Conservation (phyloP, 2,329 filamentous ascomycete genomes). For the Colletotrichum liriopes region DNA sequence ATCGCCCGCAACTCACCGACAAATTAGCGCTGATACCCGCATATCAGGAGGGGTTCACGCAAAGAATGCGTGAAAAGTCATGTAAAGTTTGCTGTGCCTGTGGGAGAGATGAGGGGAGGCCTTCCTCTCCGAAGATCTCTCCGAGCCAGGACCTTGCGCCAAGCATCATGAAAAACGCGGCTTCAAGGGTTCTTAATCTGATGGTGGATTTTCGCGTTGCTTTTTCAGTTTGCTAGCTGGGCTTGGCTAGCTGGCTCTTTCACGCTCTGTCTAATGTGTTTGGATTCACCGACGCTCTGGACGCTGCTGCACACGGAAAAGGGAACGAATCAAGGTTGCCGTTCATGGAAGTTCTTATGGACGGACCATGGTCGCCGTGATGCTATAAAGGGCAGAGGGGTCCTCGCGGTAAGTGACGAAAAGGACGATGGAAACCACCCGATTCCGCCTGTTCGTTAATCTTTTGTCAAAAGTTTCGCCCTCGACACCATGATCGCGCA, state of each 20-base stretch:
- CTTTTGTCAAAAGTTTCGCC: neutral
- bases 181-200: slow-evolving; percentile 23
- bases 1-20: neutral
- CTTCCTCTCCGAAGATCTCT: neutral
- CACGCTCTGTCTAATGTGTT: neutral
- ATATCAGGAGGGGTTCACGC: slow-evolving; percentile 5
- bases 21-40: neutral
- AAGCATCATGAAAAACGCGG: slow-evolving; percentile 18
- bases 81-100: neutral
- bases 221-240: slow-evolving; percentile 21
- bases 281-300: neutral
- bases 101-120: neutral
- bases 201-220: slow-evolving; percentile 5
- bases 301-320: neutral
- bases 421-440: too few species aligned
- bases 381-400: neutral
- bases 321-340: neutral
- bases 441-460: too few species aligned
- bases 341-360: neutral
- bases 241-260: slow-evolving; percentile 13
- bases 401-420: neutral
- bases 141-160: slow-evolving; percentile 5
- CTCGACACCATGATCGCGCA: neutral
- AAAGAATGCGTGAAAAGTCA: neutral
- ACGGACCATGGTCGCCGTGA: neutral